A percentile compares a stretch with the other conserved stretches of the same genome.
Conservation (phyloP, 352 stramenopile species). For the Globisporangium emineosum region DNA sequence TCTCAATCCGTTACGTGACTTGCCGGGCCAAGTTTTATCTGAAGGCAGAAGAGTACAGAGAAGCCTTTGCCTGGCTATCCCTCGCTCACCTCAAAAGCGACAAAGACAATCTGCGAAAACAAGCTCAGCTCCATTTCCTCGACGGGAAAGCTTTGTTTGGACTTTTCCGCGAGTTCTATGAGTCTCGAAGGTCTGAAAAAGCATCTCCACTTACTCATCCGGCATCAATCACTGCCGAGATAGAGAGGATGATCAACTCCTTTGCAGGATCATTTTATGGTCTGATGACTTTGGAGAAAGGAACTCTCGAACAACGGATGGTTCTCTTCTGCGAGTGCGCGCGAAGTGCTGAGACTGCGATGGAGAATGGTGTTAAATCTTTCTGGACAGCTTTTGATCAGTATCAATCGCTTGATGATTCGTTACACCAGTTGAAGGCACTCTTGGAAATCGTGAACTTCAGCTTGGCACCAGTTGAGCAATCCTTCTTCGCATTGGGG, state of each 20-base stretch:
- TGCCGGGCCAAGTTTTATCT: constrained; percentile 67
- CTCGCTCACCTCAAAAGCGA: constrained; percentile 76
- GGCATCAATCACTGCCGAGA: constrained; percentile 30
- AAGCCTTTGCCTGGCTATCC: constrained; percentile 71
- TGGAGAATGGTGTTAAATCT: constrained; percentile 50
- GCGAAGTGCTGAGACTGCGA: constrained; percentile 36
- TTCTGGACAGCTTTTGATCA: constrained; percentile 71
- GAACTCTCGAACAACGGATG: constrained; percentile 49
- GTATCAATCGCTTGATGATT: constrained; percentile 69
- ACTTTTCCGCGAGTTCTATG: constrained; percentile 54
- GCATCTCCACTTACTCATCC: constrained; percentile 21
- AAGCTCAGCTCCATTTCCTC: constrained; percentile 65
- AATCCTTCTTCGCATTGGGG: constrained; percentile 68
- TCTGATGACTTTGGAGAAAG: constrained; percentile 59
- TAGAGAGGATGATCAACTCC: constrained; percentile 53
- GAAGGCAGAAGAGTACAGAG: constrained; percentile 42
- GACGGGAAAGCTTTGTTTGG: constrained; percentile 61
- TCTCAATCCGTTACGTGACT: constrained; percentile 66
- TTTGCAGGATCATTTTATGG: constrained; percentile 65
- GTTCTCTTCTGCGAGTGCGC: constrained; percentile 44
- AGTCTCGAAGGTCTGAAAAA: constrained; percentile 23
- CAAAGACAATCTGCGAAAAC: constrained; percentile 60
- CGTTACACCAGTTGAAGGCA: constrained; percentile 70
- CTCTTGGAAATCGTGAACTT: constrained; percentile 69
- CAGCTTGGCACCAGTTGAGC: constrained; percentile 60